phyloP scores from a whole-genome alignment of 23 red algal genomes.

The Gracilaria vermiculophylla region DNA sequence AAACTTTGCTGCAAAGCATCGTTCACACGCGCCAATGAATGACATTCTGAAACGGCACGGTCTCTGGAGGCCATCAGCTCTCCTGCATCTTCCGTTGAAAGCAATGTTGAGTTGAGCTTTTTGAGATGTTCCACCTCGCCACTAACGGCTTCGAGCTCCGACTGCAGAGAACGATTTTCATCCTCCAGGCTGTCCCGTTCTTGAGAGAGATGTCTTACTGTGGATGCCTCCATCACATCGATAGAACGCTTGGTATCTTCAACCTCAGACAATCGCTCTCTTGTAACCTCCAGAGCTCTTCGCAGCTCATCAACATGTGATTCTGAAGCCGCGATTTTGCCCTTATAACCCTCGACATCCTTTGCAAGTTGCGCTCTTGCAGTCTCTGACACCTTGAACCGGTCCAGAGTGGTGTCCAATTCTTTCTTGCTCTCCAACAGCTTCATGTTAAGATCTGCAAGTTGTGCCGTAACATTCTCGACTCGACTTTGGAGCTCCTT shows the following conservation, averaged over 20 bases:
- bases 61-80: not conserved
- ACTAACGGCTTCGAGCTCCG: not conserved
- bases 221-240: not conserved
- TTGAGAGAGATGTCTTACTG: not conserved
- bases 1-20: conserved; percentile 3
- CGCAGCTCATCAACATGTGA: not conserved
- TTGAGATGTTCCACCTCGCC: not conserved
- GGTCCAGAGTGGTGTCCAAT: not conserved
- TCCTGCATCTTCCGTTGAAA: not conserved
- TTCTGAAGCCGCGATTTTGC: not conserved
- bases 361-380: not conserved
- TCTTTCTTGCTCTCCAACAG: not conserved
- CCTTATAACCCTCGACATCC: not conserved
- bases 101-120: conserved; percentile 1
- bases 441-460: not conserved
- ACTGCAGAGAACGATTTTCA: conserved; percentile 14
- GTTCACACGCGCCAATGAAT: not conserved
- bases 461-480: not conserved
- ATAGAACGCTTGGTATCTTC: not conserved
- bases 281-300: not conserved
- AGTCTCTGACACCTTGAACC: not conserved
- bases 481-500: not conserved
- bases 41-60: not conserved
- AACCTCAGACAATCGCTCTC: not conserved
- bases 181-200: conserved; percentile 11